phyloP scores from a whole-genome alignment of 78 protist species.

The Salpingoeca rosetta region DNA sequence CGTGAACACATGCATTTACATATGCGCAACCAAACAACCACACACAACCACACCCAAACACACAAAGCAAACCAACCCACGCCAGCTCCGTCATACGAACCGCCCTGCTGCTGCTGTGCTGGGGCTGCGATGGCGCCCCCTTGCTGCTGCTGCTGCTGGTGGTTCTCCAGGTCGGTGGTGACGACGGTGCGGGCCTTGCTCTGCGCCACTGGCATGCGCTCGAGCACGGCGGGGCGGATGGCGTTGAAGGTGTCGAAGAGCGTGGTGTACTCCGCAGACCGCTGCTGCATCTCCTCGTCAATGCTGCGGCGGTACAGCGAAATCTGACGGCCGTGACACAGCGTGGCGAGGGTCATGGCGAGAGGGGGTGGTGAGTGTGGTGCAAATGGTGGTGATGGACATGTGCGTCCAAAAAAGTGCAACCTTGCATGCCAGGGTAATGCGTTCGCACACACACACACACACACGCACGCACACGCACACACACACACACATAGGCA shows the following conservation, averaged over 20 bases:
- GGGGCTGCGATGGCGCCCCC: background rate
- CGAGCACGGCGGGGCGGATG: conserved; percentile 24
- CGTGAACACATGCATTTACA: background rate
- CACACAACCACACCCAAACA: background rate
- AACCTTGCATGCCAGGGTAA: too few relatives aligned
- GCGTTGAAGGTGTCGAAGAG: conserved; percentile 37
- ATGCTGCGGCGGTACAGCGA: conserved; percentile 27
- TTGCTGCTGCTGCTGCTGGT: too few relatives aligned
- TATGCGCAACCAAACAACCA: background rate
- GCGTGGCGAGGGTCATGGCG: too few relatives aligned
- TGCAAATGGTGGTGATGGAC: conserved; percentile 23
- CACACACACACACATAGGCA: too few relatives aligned
- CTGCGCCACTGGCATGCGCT: conserved; percentile 36
- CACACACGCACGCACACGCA: too few relatives aligned
- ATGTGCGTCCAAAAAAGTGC: conserved; percentile 11
- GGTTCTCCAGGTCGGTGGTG: background rate
- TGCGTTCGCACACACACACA: too few relatives aligned
- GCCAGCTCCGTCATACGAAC: background rate
- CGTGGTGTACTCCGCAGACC: conserved; percentile 69
- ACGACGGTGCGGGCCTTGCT: background rate
- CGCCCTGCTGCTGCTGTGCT: background rate
- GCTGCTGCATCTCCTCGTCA: conserved; percentile 80
- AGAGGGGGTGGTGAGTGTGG: background rate
- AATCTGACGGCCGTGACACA: too few relatives aligned
- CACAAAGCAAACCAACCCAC: background rate